Evolutionary conservation across 352 stramenopile species (phyloP).

Genomic region (Globisporangium parvum): DNA sequence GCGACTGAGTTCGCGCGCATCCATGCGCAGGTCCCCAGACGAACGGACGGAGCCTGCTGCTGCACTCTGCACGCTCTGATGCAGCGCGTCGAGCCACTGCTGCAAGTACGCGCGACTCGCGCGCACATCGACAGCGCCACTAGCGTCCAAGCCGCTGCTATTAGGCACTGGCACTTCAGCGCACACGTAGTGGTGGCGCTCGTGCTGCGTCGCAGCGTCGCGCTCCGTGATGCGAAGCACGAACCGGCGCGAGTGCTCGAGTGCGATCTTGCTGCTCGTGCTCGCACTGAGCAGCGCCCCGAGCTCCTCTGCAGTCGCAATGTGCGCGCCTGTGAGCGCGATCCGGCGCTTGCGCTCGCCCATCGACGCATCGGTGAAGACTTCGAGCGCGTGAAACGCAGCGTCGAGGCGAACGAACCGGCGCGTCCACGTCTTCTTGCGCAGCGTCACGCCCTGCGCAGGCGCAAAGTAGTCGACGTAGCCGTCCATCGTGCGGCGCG

Average conservation of each 20-base stretch:
- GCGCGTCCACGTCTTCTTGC: conserved; percentile 38
- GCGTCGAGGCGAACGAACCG: conserved; percentile 45
- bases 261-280: conserved; percentile 19
- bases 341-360: conserved; percentile 33
- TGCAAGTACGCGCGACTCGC: conserved; percentile 40
- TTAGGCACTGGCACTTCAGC: conserved; percentile 20
- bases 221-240: conserved; percentile 51
- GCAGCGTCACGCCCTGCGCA: conserved; percentile 8
- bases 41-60: neutral
- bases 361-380: conserved; percentile 45
- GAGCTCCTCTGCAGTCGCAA: conserved; percentile 52
- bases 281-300: conserved; percentile 32
- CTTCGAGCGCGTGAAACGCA: conserved; percentile 48
- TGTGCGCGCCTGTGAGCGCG: conserved; percentile 29
- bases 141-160: neutral
- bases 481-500: conserved; percentile 32
- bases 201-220: conserved; percentile 15
- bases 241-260: conserved; percentile 60
- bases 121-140: conserved; percentile 14
- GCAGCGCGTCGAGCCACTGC: conserved; percentile 44
- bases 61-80: conserved; percentile 3
- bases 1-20: conserved; percentile 31
- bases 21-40: conserved; percentile 5
- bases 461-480: conserved; percentile 50
- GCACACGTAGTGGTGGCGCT: conserved; percentile 55